Evolutionary conservation across 352 stramenopile genomes (phyloP), one percentile per base, ranked within the genome.

Genomic region (Phytophthora citrophthora): DNA sequence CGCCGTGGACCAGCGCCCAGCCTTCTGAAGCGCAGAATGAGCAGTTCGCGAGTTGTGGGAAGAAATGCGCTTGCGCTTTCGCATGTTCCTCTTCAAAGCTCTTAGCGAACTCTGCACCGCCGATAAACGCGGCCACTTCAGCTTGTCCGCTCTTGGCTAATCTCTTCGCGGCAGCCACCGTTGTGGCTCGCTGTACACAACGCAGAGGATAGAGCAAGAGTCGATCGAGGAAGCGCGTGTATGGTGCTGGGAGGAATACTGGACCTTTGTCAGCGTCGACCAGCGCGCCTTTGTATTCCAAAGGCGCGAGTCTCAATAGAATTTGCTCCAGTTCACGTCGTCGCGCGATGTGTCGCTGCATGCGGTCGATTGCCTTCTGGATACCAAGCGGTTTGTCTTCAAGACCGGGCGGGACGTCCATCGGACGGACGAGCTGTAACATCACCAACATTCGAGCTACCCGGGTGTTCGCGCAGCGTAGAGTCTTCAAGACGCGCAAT

Each of bases 1-100:
- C 81, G 9, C 84, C 84, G 39, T 94, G 84, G 12, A 94, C 86
- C 8, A 94, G n/a, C 2, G 86, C 76, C 77, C 79, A 92, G 12
- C 86, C 84, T 62, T 94, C 84, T 0, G 79, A 90, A 9, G 73
- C 64, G 40, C 82, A 92, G 51, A 89, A 92, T 13, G 61, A 43
- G 34, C 82, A 92, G 15, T 68, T 53, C 0, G 52, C 55, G 0
- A 94, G 65, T 38, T 94, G 86, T 26, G 74, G 54, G 31, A 94
- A 93, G 26, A 74, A 83, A 48, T 81, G 55, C 34, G 82, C 64
- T 0, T 67, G 52, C 18, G 79, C 83, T 49, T 76, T 75, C 0
- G 86, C 69, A 40, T 93, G 79, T 10, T 79, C 51, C 51, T 93
- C 74, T 49, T 91, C 83, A 48, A 94, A 94, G 0, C 68, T 88